Evolutionary conservation across 345 rosid genomes (phyloP).

Genomic region (Carallia brachiata): DNA sequence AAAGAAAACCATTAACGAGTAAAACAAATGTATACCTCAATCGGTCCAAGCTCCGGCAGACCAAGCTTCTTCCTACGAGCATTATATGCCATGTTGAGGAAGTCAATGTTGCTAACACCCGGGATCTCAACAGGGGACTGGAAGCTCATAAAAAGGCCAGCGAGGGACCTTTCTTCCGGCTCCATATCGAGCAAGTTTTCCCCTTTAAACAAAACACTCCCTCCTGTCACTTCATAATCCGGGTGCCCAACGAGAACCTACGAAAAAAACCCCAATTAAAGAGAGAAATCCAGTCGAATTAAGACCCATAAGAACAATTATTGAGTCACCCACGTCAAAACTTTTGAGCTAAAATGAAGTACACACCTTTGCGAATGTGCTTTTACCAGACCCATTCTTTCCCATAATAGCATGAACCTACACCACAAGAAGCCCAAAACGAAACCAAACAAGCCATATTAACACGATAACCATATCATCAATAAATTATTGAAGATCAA

Average conservation of each 20-base stretch:
- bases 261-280: neutral
- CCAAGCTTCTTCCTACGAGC: conserved; percentile 76
- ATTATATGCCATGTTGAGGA: conserved; percentile 93
- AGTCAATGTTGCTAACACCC: conserved; percentile 89
- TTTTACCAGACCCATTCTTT: conserved; percentile 97
- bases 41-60: conserved; percentile 80
- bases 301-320: neutral
- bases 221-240: conserved; percentile 89
- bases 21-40: conserved; percentile 51
- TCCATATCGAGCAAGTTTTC: conserved; percentile 83
- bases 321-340: neutral
- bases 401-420: conserved; percentile 98
- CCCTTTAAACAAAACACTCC: conserved; percentile 78
- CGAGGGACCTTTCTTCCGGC: conserved; percentile 93
- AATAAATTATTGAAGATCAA: neutral
- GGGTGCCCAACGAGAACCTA: conserved; percentile 98
- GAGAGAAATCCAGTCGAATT: neutral
- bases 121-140: conserved; percentile 92
- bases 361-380: conserved; percentile 87
- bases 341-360: neutral
- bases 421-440: neutral
- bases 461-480: too few species aligned
- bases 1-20: neutral
- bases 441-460: neutral
- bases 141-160: conserved; percentile 95